A percentile compares a stretch with the other conserved stretches of the same genome.
Evolutionary conservation across 306 rosid species (phyloP).

Genomic region (Dryas alaskensis): DNA sequence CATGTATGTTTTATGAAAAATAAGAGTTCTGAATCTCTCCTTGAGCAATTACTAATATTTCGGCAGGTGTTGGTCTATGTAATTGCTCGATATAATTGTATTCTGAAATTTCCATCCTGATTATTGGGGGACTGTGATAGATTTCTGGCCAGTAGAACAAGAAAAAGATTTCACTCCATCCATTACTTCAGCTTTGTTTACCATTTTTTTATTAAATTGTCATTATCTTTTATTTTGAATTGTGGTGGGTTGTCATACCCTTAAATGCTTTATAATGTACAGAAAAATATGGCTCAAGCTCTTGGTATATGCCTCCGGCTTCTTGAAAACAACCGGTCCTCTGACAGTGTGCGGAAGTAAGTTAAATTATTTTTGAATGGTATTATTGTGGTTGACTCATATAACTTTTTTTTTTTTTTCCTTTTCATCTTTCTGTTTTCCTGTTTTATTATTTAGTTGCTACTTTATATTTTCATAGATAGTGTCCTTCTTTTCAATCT

Average conservation of each 20-base stretch:
- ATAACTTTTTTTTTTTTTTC: conserved; percentile 4
- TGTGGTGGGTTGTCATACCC: not conserved
- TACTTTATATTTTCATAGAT: conserved; percentile 5
- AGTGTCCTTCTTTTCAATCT: conserved; percentile 15
- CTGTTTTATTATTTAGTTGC: conserved; percentile 1
- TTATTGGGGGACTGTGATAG: not conserved
- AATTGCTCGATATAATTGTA: not conserved
- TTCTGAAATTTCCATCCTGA: not conserved
- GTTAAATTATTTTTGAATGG: conserved; percentile 6
- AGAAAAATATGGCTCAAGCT: conserved; percentile 90
- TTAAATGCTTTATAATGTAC: conserved; percentile 27
- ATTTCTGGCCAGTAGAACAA: not conserved
- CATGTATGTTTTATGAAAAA: too few relatives aligned
- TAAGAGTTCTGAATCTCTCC: not conserved
- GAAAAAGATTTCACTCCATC: not conserved
- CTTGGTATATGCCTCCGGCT: conserved; percentile 93
- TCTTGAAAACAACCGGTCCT: conserved; percentile 79
- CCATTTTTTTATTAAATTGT: not conserved
- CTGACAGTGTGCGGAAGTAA: conserved; percentile 92
- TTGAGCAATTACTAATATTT: not conserved
- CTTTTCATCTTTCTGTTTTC: not conserved
- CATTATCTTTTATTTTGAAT: not conserved
- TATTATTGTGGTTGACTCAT: conserved; percentile 22
- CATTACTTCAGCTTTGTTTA: not conserved
- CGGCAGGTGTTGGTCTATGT: not conserved